Base-by-base conservation (phyloP, 2,329 filamentous ascomycete genomes). In the Aspergillus hortae region DNA sequence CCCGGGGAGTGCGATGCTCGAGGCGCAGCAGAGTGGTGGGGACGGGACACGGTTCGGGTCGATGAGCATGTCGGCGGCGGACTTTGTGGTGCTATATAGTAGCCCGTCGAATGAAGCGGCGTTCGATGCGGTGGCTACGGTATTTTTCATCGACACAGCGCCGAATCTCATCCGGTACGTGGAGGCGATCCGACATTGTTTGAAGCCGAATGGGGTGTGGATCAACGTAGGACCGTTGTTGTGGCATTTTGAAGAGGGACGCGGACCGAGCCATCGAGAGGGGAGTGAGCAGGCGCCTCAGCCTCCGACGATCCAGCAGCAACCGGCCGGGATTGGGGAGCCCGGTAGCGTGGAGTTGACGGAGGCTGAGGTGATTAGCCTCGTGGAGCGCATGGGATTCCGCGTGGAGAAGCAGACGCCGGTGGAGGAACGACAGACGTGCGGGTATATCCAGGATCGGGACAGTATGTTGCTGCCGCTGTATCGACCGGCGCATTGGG, bases 101-200 rank as follows among this genome's bases (percentile, higher is more conserved):
- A 79, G 86, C 52, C 76, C 81, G 1, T 80, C 81, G 0, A 82
- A 89, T 61, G 70, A 74, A 7, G 79, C 79, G 0, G 63, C 70
- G 0, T 97, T 91, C 69, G 86, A 96, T 63, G 91, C 87, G 1
- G 90, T 97, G 2, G 85, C 89, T 0, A 90, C 88, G 2, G 89
- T 96, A 10, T 99, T 97, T 75, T 99, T 99, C 75, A 87, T 99
- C 52, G 95, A 99, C 69, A 99, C 94, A 1, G 94, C 94, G 2
- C 92, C 92, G 1, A 97, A 99, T 67, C 69, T 96, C 30, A 87
- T 97, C 49, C 83, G 88, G 2, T 99, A 99, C 67, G 83, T 99
- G 32, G 86, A 95, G 66, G 86, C 91, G 1, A 89, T 97, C 49
- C 77, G 75, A 40, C 82, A 88, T 65, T 95, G 92, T 64, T 80